phyloP scores from a whole-genome alignment of 768 basidiomycete genomes.

The Candolleomyces aberdarensis region DNA sequence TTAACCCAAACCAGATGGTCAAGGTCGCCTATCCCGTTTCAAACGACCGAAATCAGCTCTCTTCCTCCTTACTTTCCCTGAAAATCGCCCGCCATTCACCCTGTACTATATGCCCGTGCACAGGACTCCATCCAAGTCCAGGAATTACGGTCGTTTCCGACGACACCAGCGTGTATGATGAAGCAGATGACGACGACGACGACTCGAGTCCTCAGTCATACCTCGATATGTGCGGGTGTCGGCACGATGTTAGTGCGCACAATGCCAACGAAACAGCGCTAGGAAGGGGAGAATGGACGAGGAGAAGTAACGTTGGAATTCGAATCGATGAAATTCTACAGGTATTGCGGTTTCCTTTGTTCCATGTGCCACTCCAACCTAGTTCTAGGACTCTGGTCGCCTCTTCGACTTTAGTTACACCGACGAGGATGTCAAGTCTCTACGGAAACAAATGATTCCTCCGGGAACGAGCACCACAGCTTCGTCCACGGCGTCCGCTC shows the following conservation, averaged over 20 bases:
- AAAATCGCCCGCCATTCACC: slow-evolving; percentile 83
- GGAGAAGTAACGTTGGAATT: slow-evolving; percentile 71
- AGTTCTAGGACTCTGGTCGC: slow-evolving; percentile 62
- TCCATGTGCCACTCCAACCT: slow-evolving; percentile 11
- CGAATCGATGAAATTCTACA: slow-evolving; percentile 80
- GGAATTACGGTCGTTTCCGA: slow-evolving; percentile 59
- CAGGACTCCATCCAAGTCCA: slow-evolving; percentile 65
- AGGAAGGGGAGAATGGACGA: slow-evolving; percentile 61
- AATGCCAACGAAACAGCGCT: slow-evolving; percentile 59
- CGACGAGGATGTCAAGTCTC: slow-evolving; percentile 64
- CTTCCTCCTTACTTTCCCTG: slow-evolving; percentile 50
- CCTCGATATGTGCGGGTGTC: slow-evolving; percentile 63
- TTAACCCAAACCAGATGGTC: slow-evolving; percentile 35
- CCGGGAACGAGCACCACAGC: slow-evolving; percentile 46
- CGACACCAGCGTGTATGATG: slow-evolving; percentile 32
- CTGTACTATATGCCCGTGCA: slow-evolving; percentile 69
- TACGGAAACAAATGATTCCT: slow-evolving; percentile 68
- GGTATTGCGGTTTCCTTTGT: slow-evolving; percentile 40
- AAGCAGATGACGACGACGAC: slow-evolving; percentile 60
- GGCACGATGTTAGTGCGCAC: slow-evolving; percentile 62
- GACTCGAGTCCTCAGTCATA: slow-evolving; percentile 34
- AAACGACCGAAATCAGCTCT: slow-evolving; percentile 46
- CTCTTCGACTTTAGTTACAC: slow-evolving; percentile 78
- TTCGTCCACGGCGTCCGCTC: slow-evolving; percentile 29
- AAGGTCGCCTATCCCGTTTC: slow-evolving; percentile 67